phyloP scores from a whole-genome alignment of 2,329 filamentous ascomycete genomes.

The Claviceps capensis region DNA sequence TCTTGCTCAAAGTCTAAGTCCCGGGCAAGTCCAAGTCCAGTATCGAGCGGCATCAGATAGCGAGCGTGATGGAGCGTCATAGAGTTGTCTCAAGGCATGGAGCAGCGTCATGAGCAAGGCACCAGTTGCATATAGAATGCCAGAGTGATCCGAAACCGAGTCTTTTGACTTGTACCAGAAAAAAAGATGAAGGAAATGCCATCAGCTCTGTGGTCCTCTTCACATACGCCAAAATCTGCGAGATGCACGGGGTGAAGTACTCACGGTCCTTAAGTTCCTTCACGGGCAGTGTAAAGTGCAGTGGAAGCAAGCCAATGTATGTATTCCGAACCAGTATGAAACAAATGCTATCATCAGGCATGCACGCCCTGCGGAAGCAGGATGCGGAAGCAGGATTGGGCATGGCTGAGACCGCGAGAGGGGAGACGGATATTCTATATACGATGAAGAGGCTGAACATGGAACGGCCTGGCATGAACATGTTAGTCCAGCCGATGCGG shows the following conservation, averaged over 20 bases:
- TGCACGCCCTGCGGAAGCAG: constrained; percentile 6
- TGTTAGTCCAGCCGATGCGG: not conserved
- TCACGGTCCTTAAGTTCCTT: not conserved
- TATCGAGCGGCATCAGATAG: too few relatives aligned
- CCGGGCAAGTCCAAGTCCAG: too few relatives aligned
- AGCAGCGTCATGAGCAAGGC: too few relatives aligned
- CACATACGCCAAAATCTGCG: not conserved
- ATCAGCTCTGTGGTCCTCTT: not conserved
- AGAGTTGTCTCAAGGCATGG: too few relatives aligned
- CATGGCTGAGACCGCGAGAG: not conserved
- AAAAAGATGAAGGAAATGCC: not conserved
- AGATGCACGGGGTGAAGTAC: not conserved
- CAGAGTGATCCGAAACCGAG: too few relatives aligned
- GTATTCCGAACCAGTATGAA: not conserved
- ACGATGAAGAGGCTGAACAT: not conserved
- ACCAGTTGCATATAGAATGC: too few relatives aligned
- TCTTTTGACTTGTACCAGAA: too few relatives aligned
- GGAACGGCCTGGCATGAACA: not conserved
- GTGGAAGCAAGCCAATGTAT: not conserved
- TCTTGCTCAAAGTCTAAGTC: too few relatives aligned
- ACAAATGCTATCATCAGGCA: constrained; percentile 2
- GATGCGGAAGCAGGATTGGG: constrained; percentile 3
- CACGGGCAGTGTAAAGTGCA: not conserved
- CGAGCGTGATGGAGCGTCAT: too few relatives aligned
- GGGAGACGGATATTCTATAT: constrained; percentile 5